Percentiles rank a stretch among this genome's conserved stretches.
Conservation (phyloP, 257 asterid species). For the Nicotiana undulata region DNA sequence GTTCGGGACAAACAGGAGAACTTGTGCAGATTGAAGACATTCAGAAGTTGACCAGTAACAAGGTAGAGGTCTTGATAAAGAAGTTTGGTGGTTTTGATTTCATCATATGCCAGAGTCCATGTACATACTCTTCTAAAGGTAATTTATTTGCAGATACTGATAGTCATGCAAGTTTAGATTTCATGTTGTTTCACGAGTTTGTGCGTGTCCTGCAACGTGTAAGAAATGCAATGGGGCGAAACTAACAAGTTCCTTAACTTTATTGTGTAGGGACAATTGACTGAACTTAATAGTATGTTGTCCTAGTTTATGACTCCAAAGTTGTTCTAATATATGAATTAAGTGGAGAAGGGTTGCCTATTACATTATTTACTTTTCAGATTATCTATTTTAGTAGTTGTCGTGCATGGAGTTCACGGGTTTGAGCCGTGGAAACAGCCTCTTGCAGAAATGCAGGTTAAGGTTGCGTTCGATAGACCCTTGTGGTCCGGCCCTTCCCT, state of each 20-base stretch:
- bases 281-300: neutral
- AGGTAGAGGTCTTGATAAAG: constrained; percentile 40
- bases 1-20: constrained; percentile 53
- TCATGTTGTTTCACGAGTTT: constrained; percentile 58
- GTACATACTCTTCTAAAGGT: constrained; percentile 2
- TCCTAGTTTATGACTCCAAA: neutral
- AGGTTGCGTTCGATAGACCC: no score
- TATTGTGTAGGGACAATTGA: neutral
- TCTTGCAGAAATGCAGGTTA: no score
- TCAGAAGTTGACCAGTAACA: constrained; percentile 31
- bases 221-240: constrained; percentile 34
- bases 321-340: neutral
- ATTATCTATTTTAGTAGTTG: neutral
- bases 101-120: constrained; percentile 63
- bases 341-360: neutral
- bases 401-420: neutral
- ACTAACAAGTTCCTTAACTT: constrained; percentile 13
- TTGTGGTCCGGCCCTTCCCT: no score
- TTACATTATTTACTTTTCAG: neutral
- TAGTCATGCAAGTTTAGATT: constrained; percentile 38
- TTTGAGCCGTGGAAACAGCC: no score
- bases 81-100: constrained; percentile 54
- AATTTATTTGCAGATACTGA: constrained; percentile 16
- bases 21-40: constrained; percentile 63
- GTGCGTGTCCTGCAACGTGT: constrained; percentile 66